Evolutionary conservation across 352 stramenopile genomes (phyloP).

Genomic region (Blastocystis sp.): DNA sequence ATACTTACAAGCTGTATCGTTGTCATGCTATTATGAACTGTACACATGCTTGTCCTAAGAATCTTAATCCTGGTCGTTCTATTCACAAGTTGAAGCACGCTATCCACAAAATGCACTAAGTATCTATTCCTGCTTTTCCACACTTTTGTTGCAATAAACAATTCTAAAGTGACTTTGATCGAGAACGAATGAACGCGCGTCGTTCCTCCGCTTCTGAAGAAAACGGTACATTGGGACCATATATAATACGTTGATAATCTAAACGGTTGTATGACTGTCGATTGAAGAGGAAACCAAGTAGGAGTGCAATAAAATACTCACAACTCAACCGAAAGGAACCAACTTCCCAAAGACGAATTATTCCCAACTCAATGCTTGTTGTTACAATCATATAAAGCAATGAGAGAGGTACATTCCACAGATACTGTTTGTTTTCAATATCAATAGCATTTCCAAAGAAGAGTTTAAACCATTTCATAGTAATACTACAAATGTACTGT

Average conservation of each 20-base stretch:
- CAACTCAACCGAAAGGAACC: slow-evolving; percentile 35
- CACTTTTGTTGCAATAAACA: slow-evolving; percentile 1
- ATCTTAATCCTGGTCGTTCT: slow-evolving; percentile 95
- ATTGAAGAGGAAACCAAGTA: slow-evolving; percentile 38
- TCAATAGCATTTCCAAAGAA: slow-evolving; percentile 36
- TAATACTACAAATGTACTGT: background rate
- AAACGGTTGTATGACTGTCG: slow-evolving; percentile 12
- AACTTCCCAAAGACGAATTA: slow-evolving; percentile 22
- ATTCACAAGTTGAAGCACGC: slow-evolving; percentile 94
- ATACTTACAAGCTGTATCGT: slow-evolving; percentile 73
- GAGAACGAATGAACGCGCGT: too few relatives aligned
- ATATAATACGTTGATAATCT: slow-evolving; percentile 61
- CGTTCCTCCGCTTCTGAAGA: too few relatives aligned
- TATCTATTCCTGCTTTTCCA: background rate
- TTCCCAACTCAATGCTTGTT: background rate
- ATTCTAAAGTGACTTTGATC: too few relatives aligned
- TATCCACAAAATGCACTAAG: slow-evolving; percentile 55
- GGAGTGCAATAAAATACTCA: slow-evolving; percentile 7
- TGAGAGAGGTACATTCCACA: slow-evolving; percentile 19
- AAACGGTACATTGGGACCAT: background rate
- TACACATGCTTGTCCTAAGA: slow-evolving; percentile 97
- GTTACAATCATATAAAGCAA: background rate
- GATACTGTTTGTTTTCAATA: background rate
- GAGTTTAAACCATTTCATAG: background rate
- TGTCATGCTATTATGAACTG: slow-evolving; percentile 81